Base-by-base conservation (phyloP, 2,329 filamentous ascomycete species). In the Aspergillus ochraceoroseus region DNA sequence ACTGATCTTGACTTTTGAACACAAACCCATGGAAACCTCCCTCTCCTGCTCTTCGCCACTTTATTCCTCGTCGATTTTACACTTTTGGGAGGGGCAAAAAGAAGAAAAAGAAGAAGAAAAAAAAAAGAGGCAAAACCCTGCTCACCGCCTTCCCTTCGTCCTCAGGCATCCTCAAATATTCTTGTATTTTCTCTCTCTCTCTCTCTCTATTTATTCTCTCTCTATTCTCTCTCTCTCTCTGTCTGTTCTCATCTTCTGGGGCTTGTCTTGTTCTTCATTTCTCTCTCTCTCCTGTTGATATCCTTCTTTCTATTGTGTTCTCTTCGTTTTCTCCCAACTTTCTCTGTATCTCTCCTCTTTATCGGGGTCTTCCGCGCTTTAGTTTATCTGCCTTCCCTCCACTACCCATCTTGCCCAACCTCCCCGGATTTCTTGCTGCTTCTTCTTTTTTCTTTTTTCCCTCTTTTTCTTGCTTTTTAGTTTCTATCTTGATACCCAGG, bases 281-380 rank as follows among this genome's bases (percentile, higher is more conserved):
- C 25, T 29, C 32, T 27, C 46, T 40, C 41, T 47, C 41, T 41
- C 38, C 30, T 48, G 39, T 46, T 47, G 14, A 39, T 41, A n/a
- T n/a, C n/a, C n/a, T n/a, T n/a, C n/a, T 48, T 46, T 47, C 45
- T 49, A 49, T 47, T 37, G 40, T 36, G 5, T 33, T 43, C 37
- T 22, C 20, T 22, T 22, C 20, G 20, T 22, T 9, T 22, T 9
- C 9, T 22, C 20, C 9, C 9, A 9, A 5, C 35, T 19, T 37
- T 32, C 35, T 22, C 31, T 22, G 31, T 27, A 37, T 26, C 53
- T 51, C 20, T 22, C 20, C 9, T 22, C 9, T 39, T 47, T 43
- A 42, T 46, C 39, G 45, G 25, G 51, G n/a, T n/a, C n/a, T n/a
- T 37, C 33, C 32, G 36, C 35, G 31, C 28, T 22, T 32, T 29